phyloP scores from a whole-genome alignment of 208 protist species.

The Trypanosoma congolense region DNA sequence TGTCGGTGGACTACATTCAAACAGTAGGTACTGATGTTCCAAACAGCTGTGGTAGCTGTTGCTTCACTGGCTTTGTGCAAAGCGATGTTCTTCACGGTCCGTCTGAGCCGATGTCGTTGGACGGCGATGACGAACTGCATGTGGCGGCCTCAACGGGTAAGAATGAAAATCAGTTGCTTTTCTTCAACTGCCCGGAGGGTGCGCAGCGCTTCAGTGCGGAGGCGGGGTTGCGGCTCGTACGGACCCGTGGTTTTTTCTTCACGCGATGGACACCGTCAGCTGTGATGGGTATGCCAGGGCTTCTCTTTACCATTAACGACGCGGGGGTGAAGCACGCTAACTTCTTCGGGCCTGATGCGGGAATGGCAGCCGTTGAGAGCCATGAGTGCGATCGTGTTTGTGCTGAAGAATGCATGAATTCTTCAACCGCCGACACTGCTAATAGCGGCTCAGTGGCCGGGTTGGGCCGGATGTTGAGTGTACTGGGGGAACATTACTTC shows the following conservation, averaged over 20 bases:
- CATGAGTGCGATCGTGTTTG: neutral
- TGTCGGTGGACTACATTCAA: conserved; percentile 59
- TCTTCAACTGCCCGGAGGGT: conserved; percentile 87
- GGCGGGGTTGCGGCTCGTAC: conserved; percentile 66
- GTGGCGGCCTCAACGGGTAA: conserved; percentile 4
- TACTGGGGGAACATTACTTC: conserved; percentile 68
- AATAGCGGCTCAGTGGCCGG: conserved; percentile 6
- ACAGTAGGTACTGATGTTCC: conserved; percentile 75
- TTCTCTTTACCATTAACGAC: conserved; percentile 87
- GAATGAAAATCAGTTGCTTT: conserved; percentile 51
- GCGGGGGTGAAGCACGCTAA: conserved; percentile 46
- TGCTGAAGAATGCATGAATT: no score
- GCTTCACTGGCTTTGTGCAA: conserved; percentile 62
- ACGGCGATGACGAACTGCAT: neutral
- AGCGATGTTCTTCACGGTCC: conserved; percentile 30
- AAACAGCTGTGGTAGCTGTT: conserved; percentile 69
- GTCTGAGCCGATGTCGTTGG: conserved; percentile 2
- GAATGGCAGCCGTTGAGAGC: neutral
- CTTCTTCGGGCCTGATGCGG: conserved; percentile 66
- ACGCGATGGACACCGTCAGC: conserved; percentile 55
- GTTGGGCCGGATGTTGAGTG: conserved; percentile 37
- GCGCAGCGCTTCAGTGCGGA: conserved; percentile 79
- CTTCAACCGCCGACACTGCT: no score
- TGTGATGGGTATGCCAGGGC: conserved; percentile 78
- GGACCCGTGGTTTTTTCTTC: conserved; percentile 67